Evolutionary conservation across 108 stramenopile species (phyloP).

Genomic region (Conticribra guillardii): DNA sequence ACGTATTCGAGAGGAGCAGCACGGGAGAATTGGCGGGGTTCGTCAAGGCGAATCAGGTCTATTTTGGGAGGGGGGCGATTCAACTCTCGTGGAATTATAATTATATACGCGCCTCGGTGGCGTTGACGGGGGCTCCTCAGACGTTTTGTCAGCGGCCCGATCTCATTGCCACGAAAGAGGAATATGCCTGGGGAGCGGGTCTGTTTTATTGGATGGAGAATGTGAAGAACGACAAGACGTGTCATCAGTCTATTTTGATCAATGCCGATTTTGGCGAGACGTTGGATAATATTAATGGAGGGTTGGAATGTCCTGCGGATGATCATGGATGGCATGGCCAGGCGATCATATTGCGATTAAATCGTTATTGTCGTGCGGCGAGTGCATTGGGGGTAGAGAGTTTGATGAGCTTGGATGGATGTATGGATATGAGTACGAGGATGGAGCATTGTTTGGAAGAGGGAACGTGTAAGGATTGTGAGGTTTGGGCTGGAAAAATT

Average conservation of each 20-base stretch:
- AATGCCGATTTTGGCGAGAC: slow-evolving; percentile 47
- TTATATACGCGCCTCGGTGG: slow-evolving; percentile 42
- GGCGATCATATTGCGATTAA: slow-evolving; percentile 45
- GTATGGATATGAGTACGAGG: slow-evolving; percentile 38
- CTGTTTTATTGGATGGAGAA: slow-evolving; percentile 57
- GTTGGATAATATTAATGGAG: slow-evolving; percentile 49
- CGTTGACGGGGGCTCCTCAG: slow-evolving; percentile 42
- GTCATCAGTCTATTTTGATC: slow-evolving; percentile 47
- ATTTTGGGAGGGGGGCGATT: slow-evolving; percentile 46
- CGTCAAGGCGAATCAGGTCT: slow-evolving; percentile 37
- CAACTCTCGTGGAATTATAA: slow-evolving; percentile 57
- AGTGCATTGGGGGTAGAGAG: slow-evolving; percentile 32
- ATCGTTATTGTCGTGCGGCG: slow-evolving; percentile 48
- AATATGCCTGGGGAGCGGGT: slow-evolving; percentile 51
- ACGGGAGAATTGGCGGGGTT: slow-evolving; percentile 27
- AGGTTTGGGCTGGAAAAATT: slow-evolving; percentile 24
- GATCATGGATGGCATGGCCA: slow-evolving; percentile 45
- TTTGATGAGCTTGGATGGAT: slow-evolving; percentile 32
- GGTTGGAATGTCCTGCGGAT: slow-evolving; percentile 50
- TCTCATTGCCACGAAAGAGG: slow-evolving; percentile 43
- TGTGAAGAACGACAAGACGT: slow-evolving; percentile 47
- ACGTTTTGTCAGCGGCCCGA: slow-evolving; percentile 53
- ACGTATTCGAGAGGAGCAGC: slow-evolving; percentile 29
- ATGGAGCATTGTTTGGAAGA: slow-evolving; percentile 40
- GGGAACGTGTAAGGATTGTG: slow-evolving; percentile 38